Percentiles rank a stretch among this genome's conserved stretches.
Conservation (phyloP, 1,284 basidiomycete species). For the Heterobasidion occidentale region DNA sequence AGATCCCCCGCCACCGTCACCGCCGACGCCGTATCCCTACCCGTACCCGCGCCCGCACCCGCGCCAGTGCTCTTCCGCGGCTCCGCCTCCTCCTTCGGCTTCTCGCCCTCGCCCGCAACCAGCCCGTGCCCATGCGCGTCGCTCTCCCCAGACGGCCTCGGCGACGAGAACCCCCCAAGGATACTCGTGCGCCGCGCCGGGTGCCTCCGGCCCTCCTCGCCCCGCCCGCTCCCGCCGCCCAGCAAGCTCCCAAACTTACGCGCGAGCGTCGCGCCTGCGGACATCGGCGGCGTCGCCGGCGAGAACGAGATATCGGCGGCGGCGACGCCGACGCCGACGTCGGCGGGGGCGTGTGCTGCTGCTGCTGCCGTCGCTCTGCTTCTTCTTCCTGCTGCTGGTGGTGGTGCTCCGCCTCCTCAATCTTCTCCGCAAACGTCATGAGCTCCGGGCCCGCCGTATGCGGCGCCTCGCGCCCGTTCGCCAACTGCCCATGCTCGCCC, state of each 20-base stretch:
- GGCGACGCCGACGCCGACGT: background rate
- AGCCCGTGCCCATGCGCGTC: slow-evolving; percentile 8
- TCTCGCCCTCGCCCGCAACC: slow-evolving; percentile 8
- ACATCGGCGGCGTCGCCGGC: slow-evolving; percentile 30
- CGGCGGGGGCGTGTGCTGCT: background rate
- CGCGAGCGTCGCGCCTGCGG: slow-evolving; percentile 60
- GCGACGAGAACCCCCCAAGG: slow-evolving; percentile 32
- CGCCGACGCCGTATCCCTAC: no score
- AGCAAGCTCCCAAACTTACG: slow-evolving; percentile 67
- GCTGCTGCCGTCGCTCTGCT: background rate
- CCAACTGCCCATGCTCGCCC: slow-evolving; percentile 33
- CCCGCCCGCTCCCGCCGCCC: slow-evolving; percentile 38
- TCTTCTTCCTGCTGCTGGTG: background rate
- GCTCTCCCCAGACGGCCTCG: slow-evolving; percentile 36
- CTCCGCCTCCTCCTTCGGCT: slow-evolving; percentile 5
- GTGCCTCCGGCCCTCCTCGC: slow-evolving; percentile 23
- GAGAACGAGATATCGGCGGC: slow-evolving; percentile 22
- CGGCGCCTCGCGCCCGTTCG: slow-evolving; percentile 28
- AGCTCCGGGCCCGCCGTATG: slow-evolving; percentile 54
- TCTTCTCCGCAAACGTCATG: slow-evolving; percentile 36
- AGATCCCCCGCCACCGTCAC: slow-evolving; percentile 27
- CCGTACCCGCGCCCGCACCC: slow-evolving; percentile 18
- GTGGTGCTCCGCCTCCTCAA: slow-evolving; percentile 1
- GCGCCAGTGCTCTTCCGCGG: slow-evolving; percentile 10
- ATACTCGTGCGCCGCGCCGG: slow-evolving; percentile 42